phyloP scores from a whole-genome alignment of 2,329 filamentous ascomycete genomes.

The Apiospora rasikravindrae region DNA sequence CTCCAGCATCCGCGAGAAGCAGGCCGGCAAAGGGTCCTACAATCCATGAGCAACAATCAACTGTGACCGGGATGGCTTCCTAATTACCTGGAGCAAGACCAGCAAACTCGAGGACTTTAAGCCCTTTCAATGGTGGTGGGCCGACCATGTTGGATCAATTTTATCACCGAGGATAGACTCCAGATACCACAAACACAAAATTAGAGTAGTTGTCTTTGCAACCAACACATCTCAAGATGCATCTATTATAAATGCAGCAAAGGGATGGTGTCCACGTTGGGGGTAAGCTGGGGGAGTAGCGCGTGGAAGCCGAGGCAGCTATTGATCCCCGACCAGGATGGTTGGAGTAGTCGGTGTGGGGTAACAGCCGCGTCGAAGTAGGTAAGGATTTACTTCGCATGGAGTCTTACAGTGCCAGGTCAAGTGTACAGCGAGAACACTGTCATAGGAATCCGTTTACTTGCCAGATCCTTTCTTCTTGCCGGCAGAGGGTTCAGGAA shows the following conservation, averaged over 20 bases:
- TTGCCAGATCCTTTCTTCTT: slow-evolving; percentile 47
- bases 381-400: not conserved
- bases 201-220: not conserved
- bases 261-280: not conserved
- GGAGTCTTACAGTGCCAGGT: not conserved
- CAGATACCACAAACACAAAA: not conserved
- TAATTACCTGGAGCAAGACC: slow-evolving; percentile 65
- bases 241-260: not conserved
- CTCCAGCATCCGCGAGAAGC: slow-evolving; percentile 87
- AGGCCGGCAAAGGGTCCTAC: slow-evolving; percentile 86
- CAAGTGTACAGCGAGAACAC: not conserved
- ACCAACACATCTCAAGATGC: not conserved
- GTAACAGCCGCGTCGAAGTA: not conserved
- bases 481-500: slow-evolving; percentile 53
- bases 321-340: slow-evolving; percentile 4
- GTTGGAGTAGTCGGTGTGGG: not conserved
- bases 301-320: slow-evolving; percentile 14
- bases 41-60: not conserved
- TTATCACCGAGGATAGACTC: not conserved
- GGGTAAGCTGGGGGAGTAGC: slow-evolving; percentile 2
- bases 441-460: slow-evolving; percentile 26
- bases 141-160: slow-evolving; percentile 39
- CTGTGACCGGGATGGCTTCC: not conserved
- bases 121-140: slow-evolving; percentile 51
- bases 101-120: slow-evolving; percentile 65